Percentiles rank a stretch among this genome's conserved stretches.
Conservation (phyloP, 805 yeast species). For the Saturnispora gosingensis region DNA sequence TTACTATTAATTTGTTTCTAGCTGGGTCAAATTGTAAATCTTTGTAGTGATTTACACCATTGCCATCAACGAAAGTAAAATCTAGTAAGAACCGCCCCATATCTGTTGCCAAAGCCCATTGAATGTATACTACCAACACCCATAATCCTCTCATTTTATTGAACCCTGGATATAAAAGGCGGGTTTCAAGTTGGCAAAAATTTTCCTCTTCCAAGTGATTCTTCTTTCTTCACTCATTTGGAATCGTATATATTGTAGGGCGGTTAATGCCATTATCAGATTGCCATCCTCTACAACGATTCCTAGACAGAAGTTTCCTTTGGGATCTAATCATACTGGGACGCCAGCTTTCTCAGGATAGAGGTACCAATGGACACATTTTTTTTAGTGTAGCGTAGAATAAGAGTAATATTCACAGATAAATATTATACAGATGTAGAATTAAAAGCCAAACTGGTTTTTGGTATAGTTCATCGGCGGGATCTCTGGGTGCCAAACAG, state of each 20-base stretch:
- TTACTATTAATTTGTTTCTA: constrained; percentile 1
- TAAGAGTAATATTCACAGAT: not conserved
- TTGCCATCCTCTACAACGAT: constrained; percentile 33
- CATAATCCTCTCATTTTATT: not conserved
- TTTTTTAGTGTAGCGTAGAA: not conserved
- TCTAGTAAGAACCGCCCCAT: not conserved
- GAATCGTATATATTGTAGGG: constrained; percentile 33
- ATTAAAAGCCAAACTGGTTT: constrained; percentile 31
- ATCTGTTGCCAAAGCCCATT: not conserved
- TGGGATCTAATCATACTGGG: not conserved
- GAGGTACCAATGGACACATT: not conserved
- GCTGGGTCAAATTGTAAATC: not conserved
- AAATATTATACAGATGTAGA: not conserved
- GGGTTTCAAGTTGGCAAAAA: not conserved
- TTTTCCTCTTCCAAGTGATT: not conserved
- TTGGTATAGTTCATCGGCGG: constrained; percentile 89
- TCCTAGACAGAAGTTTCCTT: constrained; percentile 21
- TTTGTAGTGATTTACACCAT: not conserved
- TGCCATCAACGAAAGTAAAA: not conserved
- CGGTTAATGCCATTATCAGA: constrained; percentile 28
- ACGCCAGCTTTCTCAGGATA: not conserved
- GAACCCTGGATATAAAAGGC: not conserved
- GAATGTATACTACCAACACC: not conserved
- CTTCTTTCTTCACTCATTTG: constrained; percentile 27
- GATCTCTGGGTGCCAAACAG: constrained; percentile 83